Base-by-base conservation (phyloP, 345 rosid species). In the Aquilaria sinensis region DNA sequence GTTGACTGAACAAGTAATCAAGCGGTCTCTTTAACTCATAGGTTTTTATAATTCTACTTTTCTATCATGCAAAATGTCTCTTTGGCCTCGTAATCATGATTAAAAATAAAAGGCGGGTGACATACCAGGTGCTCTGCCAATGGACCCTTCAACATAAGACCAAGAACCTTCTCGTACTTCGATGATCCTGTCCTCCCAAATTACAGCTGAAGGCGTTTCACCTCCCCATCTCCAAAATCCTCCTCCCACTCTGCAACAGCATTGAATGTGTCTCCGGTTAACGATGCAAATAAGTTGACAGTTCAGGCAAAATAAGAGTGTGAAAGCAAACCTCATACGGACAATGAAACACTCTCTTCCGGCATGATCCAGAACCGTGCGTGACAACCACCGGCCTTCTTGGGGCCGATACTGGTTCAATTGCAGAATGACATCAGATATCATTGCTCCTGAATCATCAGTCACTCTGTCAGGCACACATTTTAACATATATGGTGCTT, bases 321-420 rank as follows among this genome's bases (percentile, higher is more conserved):
- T 2, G 5, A 31, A 57, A 9, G 32, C 53, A 69, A 71, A 90
- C 98, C 98, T 73, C 43, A 86, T 74, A 41, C 94, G 83, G 51
- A 86, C 78, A 60, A 87, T 87, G 15, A 93, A 93, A 65, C 94
- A 90, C 70, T 87, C 94, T 87, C 94, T 78, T 3, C 97, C 96
- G 0, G 87, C 83, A 61, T 89, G 96, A 75, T 93, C 96, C 70
- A 90, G 96, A 57, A 90, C 94, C 0, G 98, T 93, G 8, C 94
- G 83, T 4, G 98, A 84, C 64, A 93, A 74, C 98, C 98, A 93
- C 62, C 98, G 76, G 52, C 98, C 98, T 76, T 90, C 91, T 64
- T 93, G 97, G 59, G 97, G 90, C 47, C 69, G 72, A 56, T 81
- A 87, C 51, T 72, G 69, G 67, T 85, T 93, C 70, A 80, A 74